Evolutionary conservation across 2,329 filamentous ascomycete species (phyloP), one percentile per base, ranked within the genome.

Genomic region (Lecanicillium sp.): DNA sequence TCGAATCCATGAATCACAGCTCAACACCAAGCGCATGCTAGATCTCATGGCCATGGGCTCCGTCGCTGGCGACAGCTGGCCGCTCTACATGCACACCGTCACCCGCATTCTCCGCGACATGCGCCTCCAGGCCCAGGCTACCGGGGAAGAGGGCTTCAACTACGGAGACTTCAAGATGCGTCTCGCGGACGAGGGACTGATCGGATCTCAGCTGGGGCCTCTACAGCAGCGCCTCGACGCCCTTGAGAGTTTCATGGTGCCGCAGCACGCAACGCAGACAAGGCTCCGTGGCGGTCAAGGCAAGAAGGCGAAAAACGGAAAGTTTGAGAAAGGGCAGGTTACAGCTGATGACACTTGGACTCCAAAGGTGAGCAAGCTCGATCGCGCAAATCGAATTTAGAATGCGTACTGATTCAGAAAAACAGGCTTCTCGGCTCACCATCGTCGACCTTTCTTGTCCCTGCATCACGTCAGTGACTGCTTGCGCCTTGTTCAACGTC

Each of bases 391-490:
- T n/a, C n/a, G n/a, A n/a, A n/a, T n/a, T n/a, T n/a, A n/a, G n/a
- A n/a, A n/a, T n/a, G 20, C 14, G 9, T 27, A 26, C n/a, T 26
- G 38, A 14, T 7, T 27, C 20, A 6, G 17, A 14, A 9, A 14
- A 9, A 5, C 45, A 69, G 42, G 64, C 73, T 0, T 78, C 79
- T 1, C 66, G 68, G 10, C 63, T 86, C 0, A 86, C 79, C 0
- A 84, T 87, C 41, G 67, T 87, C 7, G 86, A 90, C 55, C 67
- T 90, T 1, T 84, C 78, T 1, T 86, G 83, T 58, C 81, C 84
- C 0, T 87, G 83, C 55, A 68, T 89, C 6, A 80, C 80, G 1
- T 61, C 78, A 0, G 74, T 79, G 19, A 79, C 75, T 32, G 84
- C 83, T 0, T 90, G 85, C 57, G 70, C 77, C 0, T 66, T 90